Conservation (phyloP, 2,329 filamentous ascomycete genomes). For the Xylariaceae sp. region DNA sequence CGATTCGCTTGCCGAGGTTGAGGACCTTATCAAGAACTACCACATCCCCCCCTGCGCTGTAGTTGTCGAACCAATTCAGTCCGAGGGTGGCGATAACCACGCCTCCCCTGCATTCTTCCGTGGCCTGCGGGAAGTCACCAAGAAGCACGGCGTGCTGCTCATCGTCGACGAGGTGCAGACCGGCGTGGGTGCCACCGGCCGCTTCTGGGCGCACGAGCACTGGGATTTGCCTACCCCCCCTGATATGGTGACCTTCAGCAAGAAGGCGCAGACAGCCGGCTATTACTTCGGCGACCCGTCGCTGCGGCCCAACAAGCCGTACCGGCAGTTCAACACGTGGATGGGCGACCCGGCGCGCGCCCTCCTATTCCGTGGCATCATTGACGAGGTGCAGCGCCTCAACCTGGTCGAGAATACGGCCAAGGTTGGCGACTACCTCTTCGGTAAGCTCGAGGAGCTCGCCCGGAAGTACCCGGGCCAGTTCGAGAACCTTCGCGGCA, state of each 20-base stretch:
- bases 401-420: slow-evolving; percentile 78
- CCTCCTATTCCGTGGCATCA: slow-evolving; percentile 79
- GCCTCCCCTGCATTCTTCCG: slow-evolving; percentile 83
- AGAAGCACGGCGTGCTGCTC: slow-evolving; percentile 70
- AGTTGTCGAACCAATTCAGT: slow-evolving; percentile 86
- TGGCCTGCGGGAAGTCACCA: slow-evolving; percentile 72
- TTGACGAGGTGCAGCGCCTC: slow-evolving; percentile 70
- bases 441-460: slow-evolving; percentile 60
- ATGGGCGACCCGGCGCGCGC: slow-evolving; percentile 88
- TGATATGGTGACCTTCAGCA: slow-evolving; percentile 92
- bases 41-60: slow-evolving; percentile 76
- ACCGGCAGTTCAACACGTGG: slow-evolving; percentile 97
- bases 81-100: slow-evolving; percentile 92
- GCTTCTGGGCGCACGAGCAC: slow-evolving; percentile 97
- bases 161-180: slow-evolving; percentile 96
- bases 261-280: slow-evolving; percentile 90
- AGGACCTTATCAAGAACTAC: slow-evolving; percentile 73
- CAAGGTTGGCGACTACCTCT: slow-evolving; percentile 73
- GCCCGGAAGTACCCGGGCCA: slow-evolving; percentile 66
- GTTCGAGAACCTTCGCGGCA: slow-evolving; percentile 78
- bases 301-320: slow-evolving; percentile 83
- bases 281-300: slow-evolving; percentile 83
- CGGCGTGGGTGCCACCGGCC: slow-evolving; percentile 84
- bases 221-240: slow-evolving; percentile 75
- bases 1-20: slow-evolving; percentile 74